Evolutionary conservation across 2,329 filamentous ascomycete species (phyloP).

Genomic region (Xylariaceae sp.): DNA sequence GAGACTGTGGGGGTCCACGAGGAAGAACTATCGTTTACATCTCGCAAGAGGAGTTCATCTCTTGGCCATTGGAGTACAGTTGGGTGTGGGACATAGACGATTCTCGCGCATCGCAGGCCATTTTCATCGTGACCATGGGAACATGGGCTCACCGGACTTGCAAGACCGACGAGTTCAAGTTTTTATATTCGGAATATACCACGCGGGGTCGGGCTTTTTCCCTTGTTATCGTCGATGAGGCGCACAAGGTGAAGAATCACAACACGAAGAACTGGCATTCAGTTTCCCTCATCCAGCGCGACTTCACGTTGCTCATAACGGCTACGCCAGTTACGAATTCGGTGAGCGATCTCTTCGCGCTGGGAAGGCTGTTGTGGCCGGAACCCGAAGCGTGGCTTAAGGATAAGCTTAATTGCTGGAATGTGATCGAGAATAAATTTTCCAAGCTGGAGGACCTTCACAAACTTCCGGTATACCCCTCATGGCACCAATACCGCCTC

Average conservation of each 20-base stretch:
- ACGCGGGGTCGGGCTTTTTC: slow-evolving; percentile 22
- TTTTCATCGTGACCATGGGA: slow-evolving; percentile 27
- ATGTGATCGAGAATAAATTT: slow-evolving; percentile 2
- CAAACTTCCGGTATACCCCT: slow-evolving; percentile 5
- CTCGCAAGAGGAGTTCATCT: slow-evolving; percentile 13
- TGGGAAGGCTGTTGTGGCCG: slow-evolving; percentile 24
- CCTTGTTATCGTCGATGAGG: slow-evolving; percentile 29
- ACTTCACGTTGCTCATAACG: slow-evolving; percentile 28
- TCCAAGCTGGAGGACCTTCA: slow-evolving; percentile 3
- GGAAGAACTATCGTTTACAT: not conserved
- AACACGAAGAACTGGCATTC: slow-evolving; percentile 24
- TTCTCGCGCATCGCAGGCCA: slow-evolving; percentile 14
- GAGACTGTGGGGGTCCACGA: too few relatives aligned
- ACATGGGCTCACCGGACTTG: slow-evolving; percentile 16
- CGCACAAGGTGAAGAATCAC: slow-evolving; percentile 27
- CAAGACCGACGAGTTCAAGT: not conserved
- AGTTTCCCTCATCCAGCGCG: slow-evolving; percentile 21
- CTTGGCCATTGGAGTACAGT: slow-evolving; percentile 16
- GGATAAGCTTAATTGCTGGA: slow-evolving; percentile 1
- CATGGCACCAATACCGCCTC: slow-evolving; percentile 18
- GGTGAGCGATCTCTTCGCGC: slow-evolving; percentile 24
- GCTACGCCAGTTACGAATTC: slow-evolving; percentile 29
- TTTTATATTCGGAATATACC: slow-evolving; percentile 13
- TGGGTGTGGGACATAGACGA: slow-evolving; percentile 27
- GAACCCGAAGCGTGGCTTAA: slow-evolving; percentile 16